Evolutionary conservation across 345 rosid species (phyloP), one percentile per base, ranked within the genome.

Genomic region (Camelina sativa): DNA sequence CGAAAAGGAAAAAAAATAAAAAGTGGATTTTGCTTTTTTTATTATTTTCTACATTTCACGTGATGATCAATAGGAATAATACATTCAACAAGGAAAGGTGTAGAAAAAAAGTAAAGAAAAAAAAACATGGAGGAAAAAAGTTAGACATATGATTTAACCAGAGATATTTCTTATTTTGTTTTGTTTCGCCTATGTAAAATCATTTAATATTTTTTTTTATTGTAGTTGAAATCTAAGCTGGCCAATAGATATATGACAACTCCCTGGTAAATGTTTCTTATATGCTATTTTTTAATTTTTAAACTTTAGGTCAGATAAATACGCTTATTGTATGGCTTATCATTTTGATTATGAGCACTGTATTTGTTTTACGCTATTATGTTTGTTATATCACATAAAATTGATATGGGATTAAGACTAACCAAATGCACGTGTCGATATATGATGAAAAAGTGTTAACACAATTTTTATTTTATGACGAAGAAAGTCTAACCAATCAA

Each of bases 401-500:
- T 44, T 54, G 35, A 76, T 20, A 50, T 17, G 38, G 15, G 60
- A 77, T 63, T 56, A 63, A 67, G 62, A 71, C 64, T 59, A 59
- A 60, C 46, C 35, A 65, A 15, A 58, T 44, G 50, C 43, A 72
- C 73, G 81, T 72, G 69, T 78, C 81, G 69, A 72, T 57, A 38
- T 20, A 28, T 25, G 64, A 59, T 59, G 7, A 64, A 78, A 72
- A 17, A 65, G 69, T 52, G 7, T 35, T 35, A n/a, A 30, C 67
- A 48, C 6, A 5, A 22, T 10, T 65, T 55, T 8, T 47, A 38
- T 37, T 50, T 38, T 23, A 22, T 64, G 69, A 56, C 62, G 65
- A 71, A 65, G 62, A 50, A 78, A 11, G 51, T 52, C 52, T 72
- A 78, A 66, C 81, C 81, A 78, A 78, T 72, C 46, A 72, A 60